Conservation (phyloP, 805 yeast species). For the Saturnispora gosingensis region DNA sequence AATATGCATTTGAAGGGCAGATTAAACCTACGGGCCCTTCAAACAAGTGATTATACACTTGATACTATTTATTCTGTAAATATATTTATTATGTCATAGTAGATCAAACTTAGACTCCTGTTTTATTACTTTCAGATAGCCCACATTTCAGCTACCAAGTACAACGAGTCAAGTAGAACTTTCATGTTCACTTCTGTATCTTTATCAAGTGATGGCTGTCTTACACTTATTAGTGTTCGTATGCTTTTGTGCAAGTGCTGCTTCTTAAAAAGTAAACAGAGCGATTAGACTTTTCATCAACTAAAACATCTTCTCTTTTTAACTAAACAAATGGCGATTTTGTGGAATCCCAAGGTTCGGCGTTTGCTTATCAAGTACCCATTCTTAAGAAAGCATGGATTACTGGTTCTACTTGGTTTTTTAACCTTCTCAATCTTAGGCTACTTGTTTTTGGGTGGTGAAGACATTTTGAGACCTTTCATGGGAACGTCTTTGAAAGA, state of each 20-base stretch:
- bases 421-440: neutral
- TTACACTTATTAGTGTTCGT: too few species aligned
- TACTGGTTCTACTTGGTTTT: neutral
- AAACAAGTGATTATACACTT: neutral
- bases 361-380: constrained; percentile 2
- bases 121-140: neutral
- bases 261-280: neutral
- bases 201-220: too few species aligned
- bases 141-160: too few species aligned
- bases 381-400: constrained; percentile 3
- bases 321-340: constrained; percentile 3
- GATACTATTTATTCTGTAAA: neutral
- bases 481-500: constrained; percentile 5
- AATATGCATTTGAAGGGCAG: constrained; percentile 4
- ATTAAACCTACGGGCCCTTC: constrained; percentile 6
- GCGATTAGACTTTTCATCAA: neutral
- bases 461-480: neutral
- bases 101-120: neutral
- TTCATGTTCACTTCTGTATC: neutral
- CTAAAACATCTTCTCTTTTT: neutral
- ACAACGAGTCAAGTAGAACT: neutral
- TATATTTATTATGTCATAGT: neutral
- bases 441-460: constrained; percentile 1
- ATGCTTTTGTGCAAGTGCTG: too few species aligned
- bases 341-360: constrained; percentile 3